Evolutionary conservation across 2,329 filamentous ascomycete genomes (phyloP).

Genomic region (Incumbomyces lentus): DNA sequence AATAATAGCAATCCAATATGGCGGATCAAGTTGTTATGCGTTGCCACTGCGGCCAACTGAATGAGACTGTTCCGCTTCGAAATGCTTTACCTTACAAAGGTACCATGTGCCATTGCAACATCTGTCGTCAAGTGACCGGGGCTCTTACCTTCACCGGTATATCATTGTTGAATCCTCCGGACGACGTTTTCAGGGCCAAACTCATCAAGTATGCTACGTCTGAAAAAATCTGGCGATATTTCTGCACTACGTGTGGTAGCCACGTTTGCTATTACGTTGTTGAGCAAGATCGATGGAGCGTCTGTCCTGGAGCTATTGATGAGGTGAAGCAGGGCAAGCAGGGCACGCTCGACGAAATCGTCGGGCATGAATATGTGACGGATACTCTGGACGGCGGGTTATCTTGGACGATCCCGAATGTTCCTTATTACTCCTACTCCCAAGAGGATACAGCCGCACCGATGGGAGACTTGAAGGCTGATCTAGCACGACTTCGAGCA

Average conservation of each 20-base stretch:
- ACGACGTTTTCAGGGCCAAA: conserved; percentile 21
- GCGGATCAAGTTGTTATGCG: conserved; percentile 1
- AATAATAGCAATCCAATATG: neutral
- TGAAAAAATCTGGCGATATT: conserved; percentile 25
- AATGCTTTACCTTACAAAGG: conserved; percentile 9
- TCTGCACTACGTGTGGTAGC: conserved; percentile 16
- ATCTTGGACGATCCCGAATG: neutral
- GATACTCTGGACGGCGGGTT: conserved; percentile 8
- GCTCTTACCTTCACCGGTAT: conserved; percentile 37
- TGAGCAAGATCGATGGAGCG: conserved; percentile 18
- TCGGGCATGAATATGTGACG: neutral
- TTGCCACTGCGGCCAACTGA: conserved; percentile 17
- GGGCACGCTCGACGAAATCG: neutral
- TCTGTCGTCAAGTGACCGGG: conserved; percentile 41
- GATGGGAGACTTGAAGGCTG: neutral
- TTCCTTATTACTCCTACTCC: conserved; percentile 3
- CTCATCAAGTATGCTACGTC: conserved; percentile 38
- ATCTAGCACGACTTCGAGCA: neutral
- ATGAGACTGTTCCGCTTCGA: conserved; percentile 11
- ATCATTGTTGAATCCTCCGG: conserved; percentile 28
- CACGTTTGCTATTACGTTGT: conserved; percentile 24
- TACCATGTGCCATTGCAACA: conserved; percentile 42
- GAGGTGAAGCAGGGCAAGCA: neutral
- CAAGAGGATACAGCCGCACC: neutral
- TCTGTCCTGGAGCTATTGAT: conserved; percentile 17